A percentile compares a stretch with the other conserved stretches of the same genome.
Evolutionary conservation across 148 eudicot species (phyloP).

Genomic region (Hydrangea macrophylla): DNA sequence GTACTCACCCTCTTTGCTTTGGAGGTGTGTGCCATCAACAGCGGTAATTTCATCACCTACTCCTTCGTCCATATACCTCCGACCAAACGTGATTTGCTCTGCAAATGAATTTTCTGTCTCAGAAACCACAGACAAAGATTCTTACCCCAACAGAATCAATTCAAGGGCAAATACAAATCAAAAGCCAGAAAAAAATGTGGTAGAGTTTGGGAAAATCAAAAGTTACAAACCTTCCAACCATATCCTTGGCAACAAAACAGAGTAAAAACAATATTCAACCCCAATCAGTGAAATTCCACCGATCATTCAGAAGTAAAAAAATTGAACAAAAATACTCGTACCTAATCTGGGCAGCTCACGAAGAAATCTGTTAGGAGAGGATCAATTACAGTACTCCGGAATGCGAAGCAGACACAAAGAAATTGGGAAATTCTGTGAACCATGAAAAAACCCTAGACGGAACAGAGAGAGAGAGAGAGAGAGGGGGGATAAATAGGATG

Average conservation of each 20-base stretch:
- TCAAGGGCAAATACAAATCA: not conserved
- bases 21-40: constrained; percentile 29
- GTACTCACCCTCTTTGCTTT: constrained; percentile 40
- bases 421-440: constrained; percentile 1
- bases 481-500: not conserved
- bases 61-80: constrained; percentile 50
- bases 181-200: constrained; percentile 1
- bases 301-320: not conserved
- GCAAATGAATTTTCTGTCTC: not conserved
- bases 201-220: no score
- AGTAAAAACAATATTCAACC: not conserved
- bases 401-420: not conserved
- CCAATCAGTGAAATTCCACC: not conserved
- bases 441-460: constrained; percentile 23
- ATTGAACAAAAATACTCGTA: not conserved
- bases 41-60: constrained; percentile 44
- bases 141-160: not conserved
- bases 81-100: constrained; percentile 7
- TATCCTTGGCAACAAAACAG: constrained; percentile 1
- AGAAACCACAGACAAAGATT: not conserved
- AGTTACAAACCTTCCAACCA: not conserved
- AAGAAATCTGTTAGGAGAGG: not conserved
- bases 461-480: not conserved
- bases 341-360: not conserved
- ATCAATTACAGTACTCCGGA: not conserved